Evolutionary conservation across 805 yeast genomes (phyloP), one percentile per base, ranked within the genome.

Genomic region (Candida coleopterorum): DNA sequence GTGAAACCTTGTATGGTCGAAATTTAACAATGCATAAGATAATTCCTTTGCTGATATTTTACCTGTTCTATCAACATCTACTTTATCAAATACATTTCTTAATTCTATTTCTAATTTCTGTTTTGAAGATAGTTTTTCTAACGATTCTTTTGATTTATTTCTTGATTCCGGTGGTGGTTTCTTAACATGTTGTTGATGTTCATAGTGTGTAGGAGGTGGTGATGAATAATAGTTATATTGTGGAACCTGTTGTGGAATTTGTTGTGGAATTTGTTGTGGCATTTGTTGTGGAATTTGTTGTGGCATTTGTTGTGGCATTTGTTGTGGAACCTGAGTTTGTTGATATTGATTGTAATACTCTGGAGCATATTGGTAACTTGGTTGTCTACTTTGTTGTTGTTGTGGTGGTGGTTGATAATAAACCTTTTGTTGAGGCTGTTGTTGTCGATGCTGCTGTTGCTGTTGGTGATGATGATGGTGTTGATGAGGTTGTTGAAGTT

Each of bases 1-100:
- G 45, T 75, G 74, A 52, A 81, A 82, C 38, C 68, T 63, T 3
- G 86, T 69, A 38, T 77, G 77, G 53, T 81, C 86, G 38, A 78
- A 76, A 49, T 81, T 81, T 16, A 73, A 63, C 35, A 81, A 60
- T 2, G 84, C 84, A 27, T 58, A 55, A 6, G 78, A 68, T 27
- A 81, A 64, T 56, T 82, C 89, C 9, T 56, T 55, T 34, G 75
- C 76, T 2, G 79, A 68, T 25, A 81, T 66, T 35, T 52, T 60
- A 1, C 85, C 85, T 28, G 73, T 69, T 26, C 65, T 58, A 46
- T 76, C 68, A 23, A 70, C 58, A 52, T 80, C 83, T 4, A 73
- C 78, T 36, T 69, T 68, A 37, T 72, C 77, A 46, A 77, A 77
- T 11, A 76, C 64, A 4, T 68, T 60, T 25, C 74, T 53, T 33